A percentile compares a stretch with the other conserved stretches of the same genome.
phyloP scores from a whole-genome alignment of 2,329 filamentous ascomycete genomes.

The Pseudogymnoascus sp. region DNA sequence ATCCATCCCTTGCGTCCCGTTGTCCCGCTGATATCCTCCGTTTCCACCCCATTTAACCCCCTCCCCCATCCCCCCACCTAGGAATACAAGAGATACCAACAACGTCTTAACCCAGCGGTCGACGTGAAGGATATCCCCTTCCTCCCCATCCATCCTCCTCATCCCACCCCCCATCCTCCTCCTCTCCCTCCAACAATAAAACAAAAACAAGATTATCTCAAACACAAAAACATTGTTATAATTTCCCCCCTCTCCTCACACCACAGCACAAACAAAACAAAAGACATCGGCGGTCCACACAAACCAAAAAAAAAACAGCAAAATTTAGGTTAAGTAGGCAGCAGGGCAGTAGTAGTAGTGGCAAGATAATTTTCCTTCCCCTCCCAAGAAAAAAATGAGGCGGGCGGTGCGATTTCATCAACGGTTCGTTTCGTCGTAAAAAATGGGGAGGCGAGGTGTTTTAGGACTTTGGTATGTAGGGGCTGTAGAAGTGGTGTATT shows the following conservation, averaged over 20 bases:
- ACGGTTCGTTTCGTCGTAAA: neutral
- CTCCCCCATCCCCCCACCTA: no score
- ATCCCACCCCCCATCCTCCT: neutral
- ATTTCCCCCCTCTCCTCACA: neutral
- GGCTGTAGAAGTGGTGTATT: neutral
- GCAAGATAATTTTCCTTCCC: neutral
- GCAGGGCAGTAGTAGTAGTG: neutral
- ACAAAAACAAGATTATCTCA: constrained; percentile 15
- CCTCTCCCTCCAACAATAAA: neutral
- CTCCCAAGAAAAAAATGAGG: neutral
- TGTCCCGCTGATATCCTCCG: neutral
- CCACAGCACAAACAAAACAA: neutral
- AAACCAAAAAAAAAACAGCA: neutral
- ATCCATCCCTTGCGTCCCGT: neutral
- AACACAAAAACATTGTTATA: neutral
- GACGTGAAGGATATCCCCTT: neutral
- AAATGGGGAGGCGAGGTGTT: neutral
- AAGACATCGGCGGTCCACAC: neutral
- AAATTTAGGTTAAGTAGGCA: neutral
- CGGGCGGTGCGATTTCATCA: neutral
- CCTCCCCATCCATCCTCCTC: neutral
- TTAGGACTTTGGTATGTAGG: neutral
- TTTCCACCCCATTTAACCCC: neutral
- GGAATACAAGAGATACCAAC: neutral
- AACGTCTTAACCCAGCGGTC: neutral